Percentiles rank a stretch among this genome's conserved stretches.
Evolutionary conservation across 345 rosid genomes (phyloP).

Genomic region (Citrus sinensis): DNA sequence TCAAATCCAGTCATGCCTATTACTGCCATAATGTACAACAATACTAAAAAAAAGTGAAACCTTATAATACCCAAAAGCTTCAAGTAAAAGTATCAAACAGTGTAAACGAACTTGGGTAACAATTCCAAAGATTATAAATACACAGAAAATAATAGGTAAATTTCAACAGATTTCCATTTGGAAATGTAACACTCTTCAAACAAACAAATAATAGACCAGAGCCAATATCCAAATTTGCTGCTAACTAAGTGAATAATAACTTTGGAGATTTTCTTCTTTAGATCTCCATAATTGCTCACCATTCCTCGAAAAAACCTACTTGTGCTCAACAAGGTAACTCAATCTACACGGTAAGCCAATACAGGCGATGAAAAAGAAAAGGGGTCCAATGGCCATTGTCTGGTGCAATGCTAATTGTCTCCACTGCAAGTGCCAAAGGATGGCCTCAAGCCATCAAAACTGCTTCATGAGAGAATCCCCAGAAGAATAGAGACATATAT

Average conservation of each 20-base stretch:
- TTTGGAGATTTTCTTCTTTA: not conserved
- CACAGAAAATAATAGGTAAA: not conserved
- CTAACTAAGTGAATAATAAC: not conserved
- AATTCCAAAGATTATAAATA: not conserved
- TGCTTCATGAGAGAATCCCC: not conserved
- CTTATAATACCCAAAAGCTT: not conserved
- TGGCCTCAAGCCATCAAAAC: not conserved
- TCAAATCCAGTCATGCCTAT: not conserved
- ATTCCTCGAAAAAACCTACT: not conserved
- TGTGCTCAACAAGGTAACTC: not conserved
- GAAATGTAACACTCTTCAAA: not conserved
- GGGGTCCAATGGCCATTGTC: not conserved
- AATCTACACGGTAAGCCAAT: not conserved
- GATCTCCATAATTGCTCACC: not conserved
- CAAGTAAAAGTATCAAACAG: not conserved
- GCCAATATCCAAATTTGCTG: not conserved
- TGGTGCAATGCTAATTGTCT: not conserved
- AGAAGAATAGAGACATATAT: not conserved
- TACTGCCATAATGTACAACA: slow-evolving; percentile 2
- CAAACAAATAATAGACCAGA: not conserved
- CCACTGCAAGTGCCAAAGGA: not conserved
- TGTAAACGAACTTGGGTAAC: not conserved
- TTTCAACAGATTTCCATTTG: not conserved
- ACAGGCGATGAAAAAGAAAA: not conserved
- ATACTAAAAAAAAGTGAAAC: not conserved